Evolutionary conservation across 2,329 filamentous ascomycete species (phyloP), one percentile per base, ranked within the genome.

Genomic region (Knufia petricola): DNA sequence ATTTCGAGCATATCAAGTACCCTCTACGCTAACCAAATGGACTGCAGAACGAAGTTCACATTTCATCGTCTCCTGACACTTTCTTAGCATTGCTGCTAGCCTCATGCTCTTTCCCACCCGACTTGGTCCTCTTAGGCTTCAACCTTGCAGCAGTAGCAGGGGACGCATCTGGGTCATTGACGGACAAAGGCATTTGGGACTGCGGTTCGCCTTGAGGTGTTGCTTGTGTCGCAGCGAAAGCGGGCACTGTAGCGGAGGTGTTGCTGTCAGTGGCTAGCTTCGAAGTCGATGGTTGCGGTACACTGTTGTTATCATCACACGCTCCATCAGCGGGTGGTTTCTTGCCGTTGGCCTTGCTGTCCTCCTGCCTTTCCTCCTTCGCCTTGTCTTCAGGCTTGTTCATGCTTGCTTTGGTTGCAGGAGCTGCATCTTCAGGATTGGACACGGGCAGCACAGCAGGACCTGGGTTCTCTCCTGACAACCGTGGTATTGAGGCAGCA

Each of bases 401-500:
- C 24, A 32, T 15, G 21, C 20, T 37, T 12, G 37, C 46, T 42
- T 48, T 41, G 2, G 46, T 54, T 50, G 39, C 54, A 56, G 38
- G 49, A 8, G 38, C 45, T 2, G 48, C 44, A 20, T 50, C 46
- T 7, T 47, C 41, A 10, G 43, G 44, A 31, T 52, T 48, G n/a
- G 34, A 34, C 3, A 50, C 10, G 6, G 50, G 34, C 54, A 46
- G 58, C 59, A 39, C 57, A 53, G 49, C 59, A 57, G 8, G 58
- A 59, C 37, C 54, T 30, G 46, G 38, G 24, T 28, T 23, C 12
- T 41, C 19, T 17, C 34, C 40, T 24, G 54, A 30, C 24, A 37
- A 17, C 24, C 40, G 39, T 20, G 45, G 38, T 20, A 28, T 23
- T 38, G 39, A 26, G 15, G 23, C 6, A 8, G 32, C 32, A 36